Evolutionary conservation across 2,329 filamentous ascomycete species (phyloP).

Genomic region (Sclerotinia minor): DNA sequence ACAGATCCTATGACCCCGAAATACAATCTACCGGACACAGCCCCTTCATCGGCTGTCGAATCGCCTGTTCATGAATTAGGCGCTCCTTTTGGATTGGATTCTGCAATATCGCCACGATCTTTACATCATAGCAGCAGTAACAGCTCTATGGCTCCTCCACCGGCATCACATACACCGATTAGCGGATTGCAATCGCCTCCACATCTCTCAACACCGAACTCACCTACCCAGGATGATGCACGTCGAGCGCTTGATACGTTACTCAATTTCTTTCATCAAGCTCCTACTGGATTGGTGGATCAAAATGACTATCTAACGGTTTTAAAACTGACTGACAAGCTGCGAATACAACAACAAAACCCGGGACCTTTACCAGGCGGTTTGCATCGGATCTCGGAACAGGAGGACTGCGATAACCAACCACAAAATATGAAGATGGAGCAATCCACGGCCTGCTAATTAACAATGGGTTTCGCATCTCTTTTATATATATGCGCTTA

Average conservation of each 20-base stretch:
- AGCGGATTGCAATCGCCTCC: conserved; percentile 46
- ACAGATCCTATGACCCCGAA: conserved; percentile 59
- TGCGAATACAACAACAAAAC: conserved; percentile 61
- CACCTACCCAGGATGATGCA: conserved; percentile 83
- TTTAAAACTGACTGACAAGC: conserved; percentile 80
- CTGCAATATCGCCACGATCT: conserved; percentile 46
- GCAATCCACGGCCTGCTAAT: conserved; percentile 38
- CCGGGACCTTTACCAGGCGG: conserved; percentile 44
- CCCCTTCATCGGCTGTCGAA: conserved; percentile 49
- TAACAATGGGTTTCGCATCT: conserved; percentile 3
- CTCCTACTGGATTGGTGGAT: conserved; percentile 66
- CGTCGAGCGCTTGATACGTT: conserved; percentile 78
- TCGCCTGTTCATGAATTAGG: conserved; percentile 52
- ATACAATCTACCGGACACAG: conserved; percentile 44
- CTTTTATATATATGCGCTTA: conserved; percentile 5
- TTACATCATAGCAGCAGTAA: conserved; percentile 56
- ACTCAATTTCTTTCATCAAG: conserved; percentile 75
- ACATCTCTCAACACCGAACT: conserved; percentile 57
- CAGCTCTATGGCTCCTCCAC: conserved; percentile 48
- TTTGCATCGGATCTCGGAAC: conserved; percentile 42
- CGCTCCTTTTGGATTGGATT: conserved; percentile 41
- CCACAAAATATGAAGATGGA: conserved; percentile 39
- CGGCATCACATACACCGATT: conserved; percentile 43
- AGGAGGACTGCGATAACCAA: conserved; percentile 37
- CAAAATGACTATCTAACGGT: conserved; percentile 76